Base-by-base conservation (phyloP, 108 stramenopile genomes). In the Cylindrotheca fusiformis region DNA sequence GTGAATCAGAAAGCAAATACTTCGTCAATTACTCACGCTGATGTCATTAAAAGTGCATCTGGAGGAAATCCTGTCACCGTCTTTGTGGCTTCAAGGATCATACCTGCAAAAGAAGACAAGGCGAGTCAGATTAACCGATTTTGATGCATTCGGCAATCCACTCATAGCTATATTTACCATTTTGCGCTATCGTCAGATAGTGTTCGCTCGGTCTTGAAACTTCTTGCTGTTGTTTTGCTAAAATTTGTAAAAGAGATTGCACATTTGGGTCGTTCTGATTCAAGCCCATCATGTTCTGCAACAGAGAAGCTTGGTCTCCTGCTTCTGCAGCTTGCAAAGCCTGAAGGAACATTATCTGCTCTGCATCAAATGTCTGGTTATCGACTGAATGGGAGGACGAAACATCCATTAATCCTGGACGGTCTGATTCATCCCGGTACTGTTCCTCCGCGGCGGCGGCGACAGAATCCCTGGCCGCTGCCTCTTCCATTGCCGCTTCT, bases 181-280 rank as follows among this genome's bases (percentile, higher is more conserved):
- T 83, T 71, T 85, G 65, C n/a, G 91, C 82, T 68, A 93, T 90
- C 20, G 91, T 93, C 50, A 93, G 41, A 58, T 85, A 88, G 30
- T 93, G 91, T 44, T 85, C 86, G 2, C 78, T 59, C 3, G 90
- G 90, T 33, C 83, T 57, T 26, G 36, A n/a, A 26, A 32, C 26
- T 36, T 71, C 62, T 62, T 71, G 63, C 48, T 72, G 58, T 56
- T 75, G 69, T 30, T 75, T 67, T 50, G 49, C 41, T 32, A 71
- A 44, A 12, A 69, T 27, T 10, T 77, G 69, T 20, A 77, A 32
- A 0, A 77, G 48, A 8, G 65, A 41, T 55, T 71, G 68, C 3
- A 71, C 56, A 58, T 55, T 67, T 14, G 67, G 31, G 48, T 65
- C 68, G 25, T 55, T 65, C 17, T 32, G 47, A 47, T 51, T 36